A percentile compares a stretch with the other conserved stretches of the same genome.
These are phyloP conservation scores for Solanum ossicruentum DNA, from an alignment of 257 asterid species.

Conservation along the genomic window DNA sequence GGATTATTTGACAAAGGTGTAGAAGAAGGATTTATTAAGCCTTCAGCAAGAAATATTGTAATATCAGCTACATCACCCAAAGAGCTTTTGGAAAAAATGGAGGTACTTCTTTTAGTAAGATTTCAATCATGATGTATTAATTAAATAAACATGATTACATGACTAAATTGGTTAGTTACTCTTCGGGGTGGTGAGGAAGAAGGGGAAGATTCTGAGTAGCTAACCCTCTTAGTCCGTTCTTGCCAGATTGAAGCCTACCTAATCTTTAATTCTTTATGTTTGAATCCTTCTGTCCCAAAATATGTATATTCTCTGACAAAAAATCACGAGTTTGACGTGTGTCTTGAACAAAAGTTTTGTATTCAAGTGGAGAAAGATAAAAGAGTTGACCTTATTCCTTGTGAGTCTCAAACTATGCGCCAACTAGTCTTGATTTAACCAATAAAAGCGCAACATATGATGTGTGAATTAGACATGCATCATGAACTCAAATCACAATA, in stretches of 20 bases:
- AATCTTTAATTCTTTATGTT: no score
- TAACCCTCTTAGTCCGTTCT: no score
- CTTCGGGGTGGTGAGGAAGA: no score
- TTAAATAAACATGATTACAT: not conserved
- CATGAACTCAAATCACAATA: not conserved
- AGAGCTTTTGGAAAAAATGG: constrained; percentile 47
- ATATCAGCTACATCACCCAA: constrained; percentile 33
- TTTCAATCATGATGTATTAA: fast-evolving
- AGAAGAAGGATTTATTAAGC: constrained; percentile 47
- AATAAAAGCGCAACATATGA: not conserved
- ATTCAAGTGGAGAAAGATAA: not conserved
- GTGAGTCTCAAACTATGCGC: not conserved
- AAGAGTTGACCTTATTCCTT: not conserved
- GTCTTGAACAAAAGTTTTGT: not conserved
- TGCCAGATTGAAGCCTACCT: no score
- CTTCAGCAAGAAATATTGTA: constrained; percentile 39
- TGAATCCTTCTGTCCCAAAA: no score
- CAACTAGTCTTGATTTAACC: not conserved
- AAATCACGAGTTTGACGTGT: not conserved
- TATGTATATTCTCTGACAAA: no score
- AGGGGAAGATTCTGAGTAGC: no score
- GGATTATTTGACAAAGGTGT: constrained; percentile 53
- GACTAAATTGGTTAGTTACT: no score
- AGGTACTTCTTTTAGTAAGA: constrained; percentile 14
- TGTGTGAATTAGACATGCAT: fast-evolving